These are phyloP conservation scores for Skeletonema costatum DNA, from an alignment of 108 stramenopile species.

Conservation along the genomic window DNA sequence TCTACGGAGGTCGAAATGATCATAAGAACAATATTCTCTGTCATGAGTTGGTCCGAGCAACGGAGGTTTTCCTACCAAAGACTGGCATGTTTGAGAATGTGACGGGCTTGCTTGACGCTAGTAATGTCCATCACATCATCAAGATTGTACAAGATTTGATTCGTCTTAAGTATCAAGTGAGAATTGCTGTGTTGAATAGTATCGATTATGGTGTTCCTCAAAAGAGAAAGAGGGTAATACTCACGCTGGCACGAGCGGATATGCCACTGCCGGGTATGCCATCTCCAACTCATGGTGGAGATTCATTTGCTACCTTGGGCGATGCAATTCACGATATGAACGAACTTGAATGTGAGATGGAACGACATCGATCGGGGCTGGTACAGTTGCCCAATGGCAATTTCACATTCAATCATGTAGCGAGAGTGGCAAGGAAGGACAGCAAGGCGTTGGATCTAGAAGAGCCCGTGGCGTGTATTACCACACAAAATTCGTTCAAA, in stretches of 20 bases:
- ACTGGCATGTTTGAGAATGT: conserved; percentile 13
- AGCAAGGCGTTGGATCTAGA: not conserved
- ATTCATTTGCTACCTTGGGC: not conserved
- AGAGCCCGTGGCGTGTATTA: not conserved
- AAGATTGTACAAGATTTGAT: not conserved
- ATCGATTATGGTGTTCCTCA: not conserved
- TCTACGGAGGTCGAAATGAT: conserved; percentile 1
- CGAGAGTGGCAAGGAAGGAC: not conserved
- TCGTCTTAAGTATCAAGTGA: not conserved
- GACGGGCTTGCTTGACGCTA: not conserved
- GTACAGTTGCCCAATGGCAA: not conserved
- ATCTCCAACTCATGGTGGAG: not conserved
- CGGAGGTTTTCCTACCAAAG: not conserved
- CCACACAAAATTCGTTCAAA: not conserved
- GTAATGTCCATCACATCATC: not conserved
- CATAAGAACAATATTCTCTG: not conserved
- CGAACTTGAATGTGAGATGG: not conserved
- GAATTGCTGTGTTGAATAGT: not conserved
- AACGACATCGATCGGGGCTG: not conserved
- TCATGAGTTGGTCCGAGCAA: not conserved
- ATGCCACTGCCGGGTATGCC: not conserved
- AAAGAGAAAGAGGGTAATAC: not conserved
- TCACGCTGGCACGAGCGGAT: not conserved
- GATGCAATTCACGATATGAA: not conserved
- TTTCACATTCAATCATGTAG: conserved; percentile 4